Base-by-base conservation (phyloP, 192 early-diverging fungal genomes). In the Dissophora globulifera region DNA sequence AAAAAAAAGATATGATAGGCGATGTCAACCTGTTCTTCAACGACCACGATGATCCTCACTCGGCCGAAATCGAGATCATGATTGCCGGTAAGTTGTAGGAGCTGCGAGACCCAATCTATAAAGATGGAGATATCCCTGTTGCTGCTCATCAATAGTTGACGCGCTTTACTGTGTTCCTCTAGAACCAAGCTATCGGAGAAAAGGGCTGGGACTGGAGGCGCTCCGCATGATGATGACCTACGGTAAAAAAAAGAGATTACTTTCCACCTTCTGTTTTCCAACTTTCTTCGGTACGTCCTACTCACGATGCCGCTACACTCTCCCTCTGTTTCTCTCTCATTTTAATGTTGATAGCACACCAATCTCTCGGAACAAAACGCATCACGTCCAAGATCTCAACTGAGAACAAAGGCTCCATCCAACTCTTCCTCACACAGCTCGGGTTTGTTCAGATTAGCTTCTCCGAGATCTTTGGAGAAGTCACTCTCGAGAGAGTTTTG, bases 21-120 rank as follows among this genome's bases (percentile, higher is more conserved):
- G 95, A 98, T 78, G 93, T 95, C 20, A 98, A 98, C 78, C 88
- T 98, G 50, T 98, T 92, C 74, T 91, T 94, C 41, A 96, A 94
- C 78, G 92, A 93, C 79, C 76, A 79, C 52, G 87, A 96, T 50
- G 85, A 93, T 67, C 81, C 81, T 13, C 65, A 81, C 13, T 76
- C 87, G 45, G 93, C 90, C 19, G 96, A 98, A 78, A 89, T 98
- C 49, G 95, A 97, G 54, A 88, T 96, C 22, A 98, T 98, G 96
- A 89, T 98, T 75, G 96, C 96, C 38, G 95, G 84, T 83, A 85
- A 69, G 79, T 25, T 20, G 20, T n/a, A 9, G 5, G n/a, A n/a
- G n/a, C n/a, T n/a, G n/a, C n/a, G n/a, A n/a, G n/a, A n/a, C n/a
- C n/a, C n/a, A n/a, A n/a, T n/a, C n/a, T n/a, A n/a, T n/a, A n/a